Conservation (phyloP, 331 rosid genomes). For the Pyracantha coccinea region DNA sequence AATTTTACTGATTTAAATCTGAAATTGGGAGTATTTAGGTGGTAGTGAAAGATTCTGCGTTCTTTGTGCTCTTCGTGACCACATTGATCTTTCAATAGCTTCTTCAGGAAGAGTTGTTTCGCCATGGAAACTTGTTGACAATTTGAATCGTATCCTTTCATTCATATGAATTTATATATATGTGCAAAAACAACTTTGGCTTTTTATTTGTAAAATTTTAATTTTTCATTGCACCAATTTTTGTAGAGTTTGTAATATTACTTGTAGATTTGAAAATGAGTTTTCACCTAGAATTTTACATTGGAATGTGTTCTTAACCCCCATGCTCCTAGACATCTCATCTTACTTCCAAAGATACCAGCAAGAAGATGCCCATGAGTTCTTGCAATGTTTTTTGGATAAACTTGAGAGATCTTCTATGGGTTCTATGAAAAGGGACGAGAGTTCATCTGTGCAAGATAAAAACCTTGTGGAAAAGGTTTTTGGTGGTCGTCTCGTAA, state of each 20-base stretch:
- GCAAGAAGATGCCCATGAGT: slow-evolving; percentile 98
- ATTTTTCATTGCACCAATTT: not conserved
- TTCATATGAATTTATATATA: not conserved
- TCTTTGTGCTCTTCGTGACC: slow-evolving; percentile 51
- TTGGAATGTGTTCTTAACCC: slow-evolving; percentile 44
- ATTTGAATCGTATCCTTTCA: slow-evolving; percentile 78
- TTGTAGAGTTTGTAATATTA: not conserved
- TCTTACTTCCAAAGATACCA: slow-evolving; percentile 50
- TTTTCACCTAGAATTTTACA: not conserved
- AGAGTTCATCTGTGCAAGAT: slow-evolving; percentile 15
- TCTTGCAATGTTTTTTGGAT: slow-evolving; percentile 77
- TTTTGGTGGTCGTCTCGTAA: slow-evolving; percentile 75
- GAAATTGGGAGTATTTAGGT: slow-evolving; percentile 39
- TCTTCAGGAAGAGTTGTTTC: slow-evolving; percentile 37
- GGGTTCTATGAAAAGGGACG: slow-evolving; percentile 19
- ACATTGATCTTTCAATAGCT: slow-evolving; percentile 37
- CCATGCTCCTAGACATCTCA: slow-evolving; percentile 40
- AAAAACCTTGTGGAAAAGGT: slow-evolving; percentile 54
- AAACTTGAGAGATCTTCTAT: slow-evolving; percentile 52
- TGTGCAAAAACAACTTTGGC: not conserved
- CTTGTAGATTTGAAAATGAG: not conserved
- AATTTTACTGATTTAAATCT: not conserved
- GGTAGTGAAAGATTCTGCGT: slow-evolving; percentile 46
- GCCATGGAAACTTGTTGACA: slow-evolving; percentile 52
- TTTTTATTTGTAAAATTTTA: not conserved